phyloP scores from a whole-genome alignment of 2,329 filamentous ascomycete species.

The Ambrosiella beaveri region DNA sequence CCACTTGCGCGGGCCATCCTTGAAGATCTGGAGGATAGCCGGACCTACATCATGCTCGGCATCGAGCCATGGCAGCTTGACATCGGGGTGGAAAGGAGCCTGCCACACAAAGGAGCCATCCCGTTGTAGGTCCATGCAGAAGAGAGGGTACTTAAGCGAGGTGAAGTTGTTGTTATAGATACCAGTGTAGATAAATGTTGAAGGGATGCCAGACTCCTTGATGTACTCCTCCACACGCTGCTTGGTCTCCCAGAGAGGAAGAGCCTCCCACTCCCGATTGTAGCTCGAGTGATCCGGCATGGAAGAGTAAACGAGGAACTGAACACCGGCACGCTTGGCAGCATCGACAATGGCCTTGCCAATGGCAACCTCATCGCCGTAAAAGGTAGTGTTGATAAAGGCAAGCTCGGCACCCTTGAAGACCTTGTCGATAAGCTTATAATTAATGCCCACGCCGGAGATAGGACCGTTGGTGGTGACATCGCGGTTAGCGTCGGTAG shows the following conservation, averaged over 20 bases:
- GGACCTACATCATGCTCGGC: slow-evolving; percentile 92
- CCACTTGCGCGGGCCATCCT: slow-evolving; percentile 79
- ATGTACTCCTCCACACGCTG: slow-evolving; percentile 87
- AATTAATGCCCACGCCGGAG: slow-evolving; percentile 49
- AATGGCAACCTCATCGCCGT: slow-evolving; percentile 83
- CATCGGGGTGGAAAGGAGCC: slow-evolving; percentile 80
- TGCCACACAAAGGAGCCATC: slow-evolving; percentile 86
- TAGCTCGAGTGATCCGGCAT: slow-evolving; percentile 90
- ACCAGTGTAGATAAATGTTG: slow-evolving; percentile 88
- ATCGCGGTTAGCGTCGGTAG: slow-evolving; percentile 31
- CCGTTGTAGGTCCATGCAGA: slow-evolving; percentile 76
- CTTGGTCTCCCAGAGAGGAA: slow-evolving; percentile 86
- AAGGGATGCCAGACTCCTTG: slow-evolving; percentile 60
- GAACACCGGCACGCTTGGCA: slow-evolving; percentile 65
- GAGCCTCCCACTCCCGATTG: slow-evolving; percentile 56
- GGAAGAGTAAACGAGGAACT: slow-evolving; percentile 90
- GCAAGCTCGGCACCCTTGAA: slow-evolving; percentile 75
- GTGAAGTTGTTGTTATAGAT: slow-evolving; percentile 99
- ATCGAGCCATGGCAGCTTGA: slow-evolving; percentile 84
- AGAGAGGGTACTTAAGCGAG: slow-evolving; percentile 75
- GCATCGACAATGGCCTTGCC: slow-evolving; percentile 78
- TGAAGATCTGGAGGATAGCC: slow-evolving; percentile 83
- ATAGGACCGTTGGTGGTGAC: slow-evolving; percentile 53
- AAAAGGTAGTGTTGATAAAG: slow-evolving; percentile 96
- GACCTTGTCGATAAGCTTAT: slow-evolving; percentile 54